Percentiles rank a stretch among this genome's conserved stretches.
These are phyloP conservation scores for Deakozyma indianensis DNA, from an alignment of 805 yeast genomes.

Conservation along the genomic window DNA sequence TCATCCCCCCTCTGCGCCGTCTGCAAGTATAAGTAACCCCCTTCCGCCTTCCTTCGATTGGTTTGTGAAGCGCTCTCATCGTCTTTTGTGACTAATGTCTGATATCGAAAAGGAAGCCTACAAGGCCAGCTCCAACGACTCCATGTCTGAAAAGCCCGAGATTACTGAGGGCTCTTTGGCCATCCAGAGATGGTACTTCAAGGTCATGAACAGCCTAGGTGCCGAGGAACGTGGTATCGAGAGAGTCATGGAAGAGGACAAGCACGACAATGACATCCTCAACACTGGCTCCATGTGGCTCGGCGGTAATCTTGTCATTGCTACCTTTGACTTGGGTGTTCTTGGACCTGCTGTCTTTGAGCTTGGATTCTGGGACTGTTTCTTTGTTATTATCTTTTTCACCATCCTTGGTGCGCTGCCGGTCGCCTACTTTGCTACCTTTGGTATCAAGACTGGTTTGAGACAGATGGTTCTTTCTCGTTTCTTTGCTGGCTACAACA, in stretches of 20 bases:
- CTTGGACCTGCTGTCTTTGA: conserved; percentile 50
- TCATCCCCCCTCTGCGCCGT: neutral
- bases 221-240: conserved; percentile 68
- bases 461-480: conserved; percentile 79
- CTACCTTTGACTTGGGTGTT: conserved; percentile 69
- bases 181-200: neutral
- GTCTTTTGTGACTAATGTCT: neutral
- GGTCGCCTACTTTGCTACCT: conserved; percentile 70
- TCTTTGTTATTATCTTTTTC: conserved; percentile 57
- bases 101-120: neutral
- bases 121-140: neutral
- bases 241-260: conserved; percentile 64
- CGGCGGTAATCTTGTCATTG: conserved; percentile 77
- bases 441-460: conserved; percentile 74
- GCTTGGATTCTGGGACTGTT: conserved; percentile 60
- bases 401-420: conserved; percentile 57
- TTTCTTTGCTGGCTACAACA: conserved; percentile 59
- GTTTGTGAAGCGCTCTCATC: neutral
- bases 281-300: conserved; percentile 82
- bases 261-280: conserved; percentile 48
- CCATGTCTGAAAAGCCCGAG: neutral
- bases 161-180: neutral
- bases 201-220: conserved; percentile 10
- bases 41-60: neutral
- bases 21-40: neutral